These are phyloP conservation scores for Phytophthora nicotianae DNA, from an alignment of 352 stramenopile genomes.

Conservation along the genomic window DNA sequence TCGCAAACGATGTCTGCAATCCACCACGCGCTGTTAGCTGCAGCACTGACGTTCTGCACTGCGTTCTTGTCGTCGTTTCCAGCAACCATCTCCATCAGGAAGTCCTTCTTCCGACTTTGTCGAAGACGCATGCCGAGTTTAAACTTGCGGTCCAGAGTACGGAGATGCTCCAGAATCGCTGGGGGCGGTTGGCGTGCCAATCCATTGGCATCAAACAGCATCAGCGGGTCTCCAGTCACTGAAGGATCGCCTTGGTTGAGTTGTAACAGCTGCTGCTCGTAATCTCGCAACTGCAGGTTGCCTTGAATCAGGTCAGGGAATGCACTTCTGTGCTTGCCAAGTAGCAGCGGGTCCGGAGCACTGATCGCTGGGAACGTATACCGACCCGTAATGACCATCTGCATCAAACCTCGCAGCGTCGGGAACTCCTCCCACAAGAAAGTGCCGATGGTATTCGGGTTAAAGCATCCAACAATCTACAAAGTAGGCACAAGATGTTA, in stretches of 20 bases:
- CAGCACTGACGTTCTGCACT: slow-evolving; percentile 19
- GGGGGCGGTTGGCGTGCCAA: slow-evolving; percentile 71
- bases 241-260: slow-evolving; percentile 44
- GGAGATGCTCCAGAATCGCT: slow-evolving; percentile 78
- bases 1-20: slow-evolving; percentile 90
- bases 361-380: slow-evolving; percentile 74
- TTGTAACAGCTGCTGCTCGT: slow-evolving; percentile 75
- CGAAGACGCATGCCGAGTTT: slow-evolving; percentile 80
- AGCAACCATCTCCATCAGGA: slow-evolving; percentile 89
- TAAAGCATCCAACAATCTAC: slow-evolving; percentile 68
- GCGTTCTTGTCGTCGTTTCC: slow-evolving; percentile 44
- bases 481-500: slow-evolving; percentile 1
- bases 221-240: slow-evolving; percentile 63
- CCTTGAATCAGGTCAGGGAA: slow-evolving; percentile 62
- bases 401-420: slow-evolving; percentile 81
- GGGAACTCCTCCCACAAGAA: slow-evolving; percentile 77
- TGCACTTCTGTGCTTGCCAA: slow-evolving; percentile 59
- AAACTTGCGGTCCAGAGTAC: slow-evolving; percentile 71
- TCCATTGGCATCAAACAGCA: slow-evolving; percentile 74
- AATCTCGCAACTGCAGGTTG: slow-evolving; percentile 70
- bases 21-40: slow-evolving; percentile 64
- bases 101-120: slow-evolving; percentile 77
- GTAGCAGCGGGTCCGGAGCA: slow-evolving; percentile 55
- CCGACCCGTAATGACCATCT: slow-evolving; percentile 85
- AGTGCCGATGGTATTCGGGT: slow-evolving; percentile 77